phyloP scores from a whole-genome alignment of 2,329 filamentous ascomycete species.

The Ophiostoma perfectum region DNA sequence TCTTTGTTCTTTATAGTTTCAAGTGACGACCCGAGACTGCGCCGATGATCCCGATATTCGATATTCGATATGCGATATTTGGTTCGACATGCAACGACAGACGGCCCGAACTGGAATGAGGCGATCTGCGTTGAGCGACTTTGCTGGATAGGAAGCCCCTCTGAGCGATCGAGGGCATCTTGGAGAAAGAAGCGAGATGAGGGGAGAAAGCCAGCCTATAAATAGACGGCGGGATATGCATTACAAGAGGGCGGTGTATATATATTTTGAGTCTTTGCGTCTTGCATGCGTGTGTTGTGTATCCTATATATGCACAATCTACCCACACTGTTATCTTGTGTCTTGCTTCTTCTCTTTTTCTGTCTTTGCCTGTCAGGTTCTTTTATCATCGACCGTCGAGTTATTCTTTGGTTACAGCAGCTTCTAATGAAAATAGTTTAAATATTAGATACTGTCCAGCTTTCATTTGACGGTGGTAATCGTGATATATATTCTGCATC shows the following conservation, averaged over 20 bases:
- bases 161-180: background rate
- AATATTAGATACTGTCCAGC: background rate
- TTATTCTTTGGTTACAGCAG: background rate
- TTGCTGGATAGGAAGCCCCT: background rate
- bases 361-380: background rate
- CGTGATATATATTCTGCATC: too few relatives aligned
- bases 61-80: background rate
- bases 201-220: background rate
- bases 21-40: too few relatives aligned
- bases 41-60: background rate
- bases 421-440: background rate
- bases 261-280: constrained; percentile 14
- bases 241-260: constrained; percentile 11
- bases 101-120: too few relatives aligned
- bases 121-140: too few relatives aligned
- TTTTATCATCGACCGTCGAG: background rate
- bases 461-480: too few relatives aligned
- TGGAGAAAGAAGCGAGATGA: background rate
- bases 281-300: constrained; percentile 13
- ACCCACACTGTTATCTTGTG: constrained; percentile 8
- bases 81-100: too few relatives aligned
- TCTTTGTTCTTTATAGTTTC: too few relatives aligned
- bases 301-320: background rate
- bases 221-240: constrained; percentile 12
- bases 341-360: background rate